A percentile compares a stretch with the other conserved stretches of the same genome.
These are phyloP conservation scores for Candida broadrunensis DNA, from an alignment of 805 yeast species.

Conservation along the genomic window DNA sequence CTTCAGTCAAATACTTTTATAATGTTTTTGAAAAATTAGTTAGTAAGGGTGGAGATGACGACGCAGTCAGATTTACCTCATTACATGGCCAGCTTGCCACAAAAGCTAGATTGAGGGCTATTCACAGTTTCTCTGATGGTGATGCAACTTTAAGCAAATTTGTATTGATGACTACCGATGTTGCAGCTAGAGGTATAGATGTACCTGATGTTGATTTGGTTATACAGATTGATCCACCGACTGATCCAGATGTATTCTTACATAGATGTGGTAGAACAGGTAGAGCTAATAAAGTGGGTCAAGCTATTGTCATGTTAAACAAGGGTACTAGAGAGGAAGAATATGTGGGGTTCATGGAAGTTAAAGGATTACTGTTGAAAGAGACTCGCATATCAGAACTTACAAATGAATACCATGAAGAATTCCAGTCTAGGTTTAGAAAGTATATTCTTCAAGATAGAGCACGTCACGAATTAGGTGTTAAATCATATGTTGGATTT, in stretches of 20 bases:
- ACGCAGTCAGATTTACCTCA: constrained; percentile 53
- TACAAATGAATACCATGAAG: constrained; percentile 19
- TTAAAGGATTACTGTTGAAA: constrained; percentile 54
- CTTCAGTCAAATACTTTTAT: constrained; percentile 76
- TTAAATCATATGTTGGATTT: constrained; percentile 79
- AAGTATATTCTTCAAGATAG: constrained; percentile 71
- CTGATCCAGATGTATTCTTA: constrained; percentile 85
- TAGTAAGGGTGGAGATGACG: constrained; percentile 17
- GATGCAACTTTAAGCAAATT: constrained; percentile 41
- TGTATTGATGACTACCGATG: constrained; percentile 88
- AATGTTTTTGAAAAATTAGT: constrained; percentile 46
- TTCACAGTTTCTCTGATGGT: constrained; percentile 55
- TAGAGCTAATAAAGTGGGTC: constrained; percentile 81
- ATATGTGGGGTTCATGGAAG: constrained; percentile 74
- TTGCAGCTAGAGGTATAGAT: constrained; percentile 97
- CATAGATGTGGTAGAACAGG: constrained; percentile 97
- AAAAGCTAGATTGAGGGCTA: constrained; percentile 70
- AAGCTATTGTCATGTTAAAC: constrained; percentile 70
- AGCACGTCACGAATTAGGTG: constrained; percentile 75
- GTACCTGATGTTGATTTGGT: constrained; percentile 93
- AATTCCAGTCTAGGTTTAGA: constrained; percentile 22
- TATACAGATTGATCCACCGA: constrained; percentile 92
- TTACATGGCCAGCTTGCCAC: constrained; percentile 91
- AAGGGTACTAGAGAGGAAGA: constrained; percentile 76
- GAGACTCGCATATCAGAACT: constrained; percentile 27